Evolutionary conservation across 768 basidiomycete species (phyloP).

Genomic region (Suillus americanus): DNA sequence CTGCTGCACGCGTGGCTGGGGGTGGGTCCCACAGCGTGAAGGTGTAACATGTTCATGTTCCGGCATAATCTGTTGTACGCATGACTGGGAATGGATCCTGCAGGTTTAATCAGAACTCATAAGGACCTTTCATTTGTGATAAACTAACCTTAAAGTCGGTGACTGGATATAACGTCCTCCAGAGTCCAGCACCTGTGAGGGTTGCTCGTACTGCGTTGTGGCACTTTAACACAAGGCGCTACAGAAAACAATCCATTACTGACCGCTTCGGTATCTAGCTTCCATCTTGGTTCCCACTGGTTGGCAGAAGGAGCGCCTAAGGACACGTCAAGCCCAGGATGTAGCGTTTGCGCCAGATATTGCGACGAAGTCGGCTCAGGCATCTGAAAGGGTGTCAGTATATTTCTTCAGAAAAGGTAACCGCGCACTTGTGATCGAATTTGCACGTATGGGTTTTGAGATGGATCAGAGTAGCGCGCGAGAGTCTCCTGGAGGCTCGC

Average conservation of each 20-base stretch:
- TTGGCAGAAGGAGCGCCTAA: background rate
- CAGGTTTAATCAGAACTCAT: background rate
- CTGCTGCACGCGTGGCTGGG: background rate
- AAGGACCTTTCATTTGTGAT: background rate
- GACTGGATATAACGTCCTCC: background rate
- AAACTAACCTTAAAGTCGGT: background rate
- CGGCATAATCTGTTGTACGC: background rate
- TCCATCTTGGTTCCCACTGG: background rate
- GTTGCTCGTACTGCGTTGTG: background rate
- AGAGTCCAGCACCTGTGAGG: background rate
- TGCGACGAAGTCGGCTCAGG: background rate
- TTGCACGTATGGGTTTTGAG: background rate
- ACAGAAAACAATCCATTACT: background rate
- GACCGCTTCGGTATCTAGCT: background rate
- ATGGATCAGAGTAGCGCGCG: background rate
- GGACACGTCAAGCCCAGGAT: background rate
- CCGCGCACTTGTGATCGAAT: background rate
- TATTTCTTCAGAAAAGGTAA: background rate
- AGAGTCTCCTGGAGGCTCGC: background rate
- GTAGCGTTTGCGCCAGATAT: background rate
- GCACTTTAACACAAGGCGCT: background rate
- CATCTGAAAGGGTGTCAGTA: background rate
- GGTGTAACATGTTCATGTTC: background rate
- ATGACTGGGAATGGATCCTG: background rate
- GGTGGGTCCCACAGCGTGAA: background rate